Percentiles rank a stretch among this genome's conserved stretches.
Evolutionary conservation across 1,139 yeast genomes (phyloP).

Genomic region (Debaryomyces singareniensis): DNA sequence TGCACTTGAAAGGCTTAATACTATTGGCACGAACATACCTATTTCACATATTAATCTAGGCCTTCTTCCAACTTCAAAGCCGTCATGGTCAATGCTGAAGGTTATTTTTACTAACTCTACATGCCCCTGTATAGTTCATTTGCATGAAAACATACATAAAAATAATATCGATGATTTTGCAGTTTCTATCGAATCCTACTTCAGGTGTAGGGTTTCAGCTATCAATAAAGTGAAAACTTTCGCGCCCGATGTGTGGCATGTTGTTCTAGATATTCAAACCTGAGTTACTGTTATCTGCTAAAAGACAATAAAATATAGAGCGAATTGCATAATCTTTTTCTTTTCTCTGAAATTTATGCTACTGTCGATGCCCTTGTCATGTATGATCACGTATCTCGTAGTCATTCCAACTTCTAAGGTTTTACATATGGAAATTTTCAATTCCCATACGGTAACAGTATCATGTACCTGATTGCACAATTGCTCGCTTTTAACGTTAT

Average conservation of each 20-base stretch:
- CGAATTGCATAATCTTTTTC: too few relatives aligned
- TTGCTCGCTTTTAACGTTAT: too few relatives aligned
- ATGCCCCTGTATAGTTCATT: conserved; percentile 40
- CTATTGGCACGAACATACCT: conserved; percentile 13
- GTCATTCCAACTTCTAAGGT: too few relatives aligned
- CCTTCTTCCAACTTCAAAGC: conserved; percentile 61
- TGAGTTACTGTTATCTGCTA: not conserved
- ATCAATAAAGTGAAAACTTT: conserved; percentile 69
- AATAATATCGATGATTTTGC: conserved; percentile 33
- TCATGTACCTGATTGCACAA: too few relatives aligned
- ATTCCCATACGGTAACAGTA: too few relatives aligned
- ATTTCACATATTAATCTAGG: conserved; percentile 73
- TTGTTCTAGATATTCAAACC: conserved; percentile 48
- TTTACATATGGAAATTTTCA: too few relatives aligned
- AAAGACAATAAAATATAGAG: too few relatives aligned
- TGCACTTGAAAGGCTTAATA: conserved; percentile 35
- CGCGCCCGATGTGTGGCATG: conserved; percentile 84
- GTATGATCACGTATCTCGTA: too few relatives aligned
- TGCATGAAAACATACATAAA: conserved; percentile 68
- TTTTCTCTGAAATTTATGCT: too few relatives aligned
- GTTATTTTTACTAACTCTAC: conserved; percentile 13
- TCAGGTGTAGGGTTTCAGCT: conserved; percentile 16
- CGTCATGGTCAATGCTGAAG: conserved; percentile 51
- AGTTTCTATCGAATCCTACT: conserved; percentile 7
- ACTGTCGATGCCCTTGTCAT: too few relatives aligned